These are phyloP conservation scores for Apostasia shenzhenica DNA, from an alignment of 106 monocot genomes.

Conservation along the genomic window DNA sequence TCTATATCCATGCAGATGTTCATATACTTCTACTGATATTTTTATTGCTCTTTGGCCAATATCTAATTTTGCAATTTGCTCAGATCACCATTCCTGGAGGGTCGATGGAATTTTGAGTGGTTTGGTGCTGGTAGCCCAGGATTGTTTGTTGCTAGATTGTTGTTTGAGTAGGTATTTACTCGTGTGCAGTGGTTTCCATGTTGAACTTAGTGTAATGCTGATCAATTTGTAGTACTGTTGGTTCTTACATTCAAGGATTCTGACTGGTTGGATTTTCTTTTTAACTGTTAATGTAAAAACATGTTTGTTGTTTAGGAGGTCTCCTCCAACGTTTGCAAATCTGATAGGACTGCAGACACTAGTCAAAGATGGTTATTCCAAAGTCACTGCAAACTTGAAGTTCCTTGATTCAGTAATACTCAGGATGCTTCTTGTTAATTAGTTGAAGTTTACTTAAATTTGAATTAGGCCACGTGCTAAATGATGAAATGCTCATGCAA, in stretches of 20 bases:
- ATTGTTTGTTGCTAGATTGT: slow-evolving; percentile 58
- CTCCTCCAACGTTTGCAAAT: slow-evolving; percentile 68
- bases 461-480: neutral
- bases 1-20: no score
- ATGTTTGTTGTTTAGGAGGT: slow-evolving; percentile 45
- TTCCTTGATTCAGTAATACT: slow-evolving; percentile 74
- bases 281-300: slow-evolving; percentile 3
- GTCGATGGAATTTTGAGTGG: slow-evolving; percentile 98
- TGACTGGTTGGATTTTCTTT: neutral
- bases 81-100: slow-evolving; percentile 95
- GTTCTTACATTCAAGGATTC: neutral
- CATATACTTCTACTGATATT: no score
- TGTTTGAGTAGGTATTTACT: slow-evolving; percentile 83
- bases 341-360: slow-evolving; percentile 52
- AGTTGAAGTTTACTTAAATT: neutral
- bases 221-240: neutral
- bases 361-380: slow-evolving; percentile 82
- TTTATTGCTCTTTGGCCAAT: neutral
- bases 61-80: slow-evolving; percentile 1
- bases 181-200: neutral
- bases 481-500: neutral
- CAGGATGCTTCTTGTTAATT: neutral
- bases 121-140: slow-evolving; percentile 82
- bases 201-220: neutral
- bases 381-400: slow-evolving; percentile 72